phyloP scores from a whole-genome alignment of 345 rosid genomes.

The Rhodamnia rubescens region DNA sequence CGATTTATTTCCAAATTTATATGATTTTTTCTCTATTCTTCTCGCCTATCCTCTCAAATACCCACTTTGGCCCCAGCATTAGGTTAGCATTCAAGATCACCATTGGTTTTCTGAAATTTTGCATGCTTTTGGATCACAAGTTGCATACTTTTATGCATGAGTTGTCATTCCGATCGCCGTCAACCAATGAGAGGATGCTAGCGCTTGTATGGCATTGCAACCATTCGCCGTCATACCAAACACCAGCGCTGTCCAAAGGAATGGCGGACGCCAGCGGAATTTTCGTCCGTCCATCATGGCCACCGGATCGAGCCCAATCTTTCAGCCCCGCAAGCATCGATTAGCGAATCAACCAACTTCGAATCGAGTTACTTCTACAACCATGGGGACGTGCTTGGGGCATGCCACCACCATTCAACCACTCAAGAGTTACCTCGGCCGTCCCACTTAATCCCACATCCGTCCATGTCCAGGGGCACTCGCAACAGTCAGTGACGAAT shows the following conservation, averaged over 20 bases:
- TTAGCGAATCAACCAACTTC: neutral
- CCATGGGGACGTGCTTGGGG: neutral
- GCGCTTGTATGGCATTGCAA: rapidly evolving
- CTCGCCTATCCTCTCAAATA: too few relatives aligned
- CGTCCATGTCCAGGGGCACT: neutral
- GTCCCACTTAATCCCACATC: neutral
- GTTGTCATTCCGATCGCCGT: neutral
- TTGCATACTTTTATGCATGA: neutral
- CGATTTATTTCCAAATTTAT: too few relatives aligned
- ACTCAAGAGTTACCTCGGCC: neutral
- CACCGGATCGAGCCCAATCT: neutral
- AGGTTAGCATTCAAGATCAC: too few relatives aligned
- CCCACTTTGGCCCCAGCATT: too few relatives aligned
- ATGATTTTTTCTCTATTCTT: too few relatives aligned
- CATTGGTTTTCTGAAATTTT: too few relatives aligned
- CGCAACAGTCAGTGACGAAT: neutral
- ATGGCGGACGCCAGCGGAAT: neutral
- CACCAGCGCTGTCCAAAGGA: neutral
- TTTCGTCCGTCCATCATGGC: neutral
- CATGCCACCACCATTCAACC: neutral
- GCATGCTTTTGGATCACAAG: too few relatives aligned
- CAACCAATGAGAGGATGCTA: neutral
- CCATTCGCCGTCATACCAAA: neutral
- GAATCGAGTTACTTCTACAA: rapidly evolving
- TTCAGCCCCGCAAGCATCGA: neutral